A percentile compares a stretch with the other conserved stretches of the same genome.
Conservation (phyloP, 2,329 filamentous ascomycete genomes). For the Ophiostoma sp. region DNA sequence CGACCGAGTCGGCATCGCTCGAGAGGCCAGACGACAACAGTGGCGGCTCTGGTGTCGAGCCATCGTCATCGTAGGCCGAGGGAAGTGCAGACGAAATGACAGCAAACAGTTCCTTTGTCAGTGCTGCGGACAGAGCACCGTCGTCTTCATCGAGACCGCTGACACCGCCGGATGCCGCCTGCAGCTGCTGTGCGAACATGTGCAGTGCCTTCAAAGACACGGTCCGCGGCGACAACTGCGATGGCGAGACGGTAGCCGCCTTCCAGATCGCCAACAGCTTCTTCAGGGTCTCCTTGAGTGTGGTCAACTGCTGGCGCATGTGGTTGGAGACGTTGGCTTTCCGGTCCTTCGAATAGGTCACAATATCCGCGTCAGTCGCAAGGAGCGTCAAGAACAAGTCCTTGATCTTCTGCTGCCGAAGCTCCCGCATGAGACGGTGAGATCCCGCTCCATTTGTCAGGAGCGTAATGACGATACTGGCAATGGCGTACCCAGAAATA, state of each 20-base stretch:
- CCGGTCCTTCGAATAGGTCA: slow-evolving; percentile 62
- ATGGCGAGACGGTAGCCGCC: slow-evolving; percentile 38
- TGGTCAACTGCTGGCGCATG: slow-evolving; percentile 56
- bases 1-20: slow-evolving; percentile 37
- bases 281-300: slow-evolving; percentile 55
- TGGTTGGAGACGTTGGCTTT: slow-evolving; percentile 69
- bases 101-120: slow-evolving; percentile 51
- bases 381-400: slow-evolving; percentile 59
- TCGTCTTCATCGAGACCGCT: slow-evolving; percentile 33
- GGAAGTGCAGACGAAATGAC: slow-evolving; percentile 42
- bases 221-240: slow-evolving; percentile 59
- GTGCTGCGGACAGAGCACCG: slow-evolving; percentile 50
- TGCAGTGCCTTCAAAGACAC: slow-evolving; percentile 66
- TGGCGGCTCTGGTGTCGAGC: not conserved
- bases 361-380: slow-evolving; percentile 54
- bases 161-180: slow-evolving; percentile 46
- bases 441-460: slow-evolving; percentile 58
- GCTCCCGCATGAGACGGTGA: slow-evolving; percentile 55
- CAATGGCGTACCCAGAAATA: slow-evolving; percentile 62
- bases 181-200: slow-evolving; percentile 53
- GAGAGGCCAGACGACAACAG: slow-evolving; percentile 35
- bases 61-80: slow-evolving; percentile 37
- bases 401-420: slow-evolving; percentile 56
- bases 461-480: slow-evolving; percentile 64
- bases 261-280: slow-evolving; percentile 60